These are phyloP conservation scores for Hypoxylon lienhwacheense DNA, from an alignment of 495 filamentous ascomycete species.

Conservation along the genomic window DNA sequence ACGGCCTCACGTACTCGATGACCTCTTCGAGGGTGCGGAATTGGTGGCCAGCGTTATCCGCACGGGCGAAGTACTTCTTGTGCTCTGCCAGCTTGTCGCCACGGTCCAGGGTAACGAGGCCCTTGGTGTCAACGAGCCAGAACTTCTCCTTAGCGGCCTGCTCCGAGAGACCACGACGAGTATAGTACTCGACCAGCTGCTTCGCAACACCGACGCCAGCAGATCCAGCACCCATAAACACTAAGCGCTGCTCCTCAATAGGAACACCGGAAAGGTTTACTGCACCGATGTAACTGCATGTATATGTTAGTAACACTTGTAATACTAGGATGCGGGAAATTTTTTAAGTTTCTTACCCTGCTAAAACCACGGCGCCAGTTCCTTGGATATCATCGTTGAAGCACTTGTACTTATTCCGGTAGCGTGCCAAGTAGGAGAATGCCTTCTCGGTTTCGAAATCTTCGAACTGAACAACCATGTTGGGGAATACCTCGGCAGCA, in stretches of 20 bases:
- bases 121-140: constrained; percentile 96
- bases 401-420: constrained; percentile 83
- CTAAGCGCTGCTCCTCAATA: constrained; percentile 85
- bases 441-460: constrained; percentile 94
- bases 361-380: constrained; percentile 93
- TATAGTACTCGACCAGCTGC: constrained; percentile 95
- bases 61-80: constrained; percentile 95
- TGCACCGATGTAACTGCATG: constrained; percentile 81
- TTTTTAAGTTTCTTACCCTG: constrained; percentile 58
- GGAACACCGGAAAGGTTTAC: constrained; percentile 86
- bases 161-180: constrained; percentile 89
- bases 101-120: constrained; percentile 89
- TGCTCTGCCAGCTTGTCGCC: constrained; percentile 94
- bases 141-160: constrained; percentile 87
- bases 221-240: constrained; percentile 94
- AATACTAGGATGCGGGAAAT: not conserved
- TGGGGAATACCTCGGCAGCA: constrained; percentile 80
- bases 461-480: constrained; percentile 97
- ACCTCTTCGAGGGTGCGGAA: constrained; percentile 88
- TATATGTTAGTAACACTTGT: constrained; percentile 9
- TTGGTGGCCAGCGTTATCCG: constrained; percentile 89
- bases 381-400: constrained; percentile 99
- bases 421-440: constrained; percentile 89
- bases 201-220: constrained; percentile 96
- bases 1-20: constrained; percentile 90